These are phyloP conservation scores for Clitoria ternatea DNA, from an alignment of 306 rosid genomes.

Conservation along the genomic window DNA sequence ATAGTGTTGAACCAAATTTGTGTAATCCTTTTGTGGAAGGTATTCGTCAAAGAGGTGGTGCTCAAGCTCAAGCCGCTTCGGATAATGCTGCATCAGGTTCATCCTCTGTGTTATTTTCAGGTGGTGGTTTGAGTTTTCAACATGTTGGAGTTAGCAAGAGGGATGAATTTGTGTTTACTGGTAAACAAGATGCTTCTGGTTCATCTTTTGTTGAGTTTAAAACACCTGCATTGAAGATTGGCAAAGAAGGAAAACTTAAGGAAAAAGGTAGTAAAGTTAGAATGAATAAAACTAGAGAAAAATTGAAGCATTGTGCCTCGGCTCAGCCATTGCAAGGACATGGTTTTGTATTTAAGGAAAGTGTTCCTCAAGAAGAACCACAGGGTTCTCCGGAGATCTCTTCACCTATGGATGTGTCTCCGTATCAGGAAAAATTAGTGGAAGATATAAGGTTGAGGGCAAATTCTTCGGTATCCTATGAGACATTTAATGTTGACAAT, in stretches of 20 bases:
- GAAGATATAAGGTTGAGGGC: conserved; percentile 46
- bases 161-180: conserved; percentile 45
- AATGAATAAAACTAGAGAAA: conserved; percentile 50
- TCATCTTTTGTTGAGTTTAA: conserved; percentile 56
- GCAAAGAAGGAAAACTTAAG: conserved; percentile 53
- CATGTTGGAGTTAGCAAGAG: conserved; percentile 33
- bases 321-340: conserved; percentile 44
- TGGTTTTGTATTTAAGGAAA: conserved; percentile 44
- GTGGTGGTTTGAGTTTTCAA: conserved; percentile 20
- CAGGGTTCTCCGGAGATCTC: conserved; percentile 49
- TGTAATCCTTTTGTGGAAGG: conserved; percentile 32
- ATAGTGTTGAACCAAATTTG: conserved; percentile 23
- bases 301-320: conserved; percentile 35
- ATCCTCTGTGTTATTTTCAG: conserved; percentile 27
- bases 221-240: conserved; percentile 39
- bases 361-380: conserved; percentile 35
- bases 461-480: conserved; percentile 58
- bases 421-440: conserved; percentile 68
- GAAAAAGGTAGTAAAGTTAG: conserved; percentile 43
- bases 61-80: conserved; percentile 14
- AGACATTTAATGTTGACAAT: conserved; percentile 37
- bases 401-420: conserved; percentile 95
- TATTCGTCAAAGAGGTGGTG: conserved; percentile 25
- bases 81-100: conserved; percentile 25
- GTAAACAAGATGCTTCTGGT: conserved; percentile 40